Percentiles rank a stretch among this genome's conserved stretches.
These are phyloP conservation scores for Boechera retrofracta DNA, from an alignment of 345 rosid species.

Conservation along the genomic window DNA sequence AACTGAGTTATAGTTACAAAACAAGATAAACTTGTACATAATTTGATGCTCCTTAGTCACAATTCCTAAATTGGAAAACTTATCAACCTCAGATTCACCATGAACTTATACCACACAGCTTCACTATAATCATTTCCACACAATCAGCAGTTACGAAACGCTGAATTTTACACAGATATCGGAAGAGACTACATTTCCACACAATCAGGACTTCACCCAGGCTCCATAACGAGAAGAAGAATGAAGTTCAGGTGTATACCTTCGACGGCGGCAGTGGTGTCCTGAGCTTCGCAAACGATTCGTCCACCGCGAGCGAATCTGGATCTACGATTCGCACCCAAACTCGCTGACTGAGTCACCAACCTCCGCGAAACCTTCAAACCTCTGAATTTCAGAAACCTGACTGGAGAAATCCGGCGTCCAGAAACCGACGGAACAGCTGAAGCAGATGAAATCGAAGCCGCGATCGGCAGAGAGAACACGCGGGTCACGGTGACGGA, in stretches of 20 bases:
- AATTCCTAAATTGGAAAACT: background rate
- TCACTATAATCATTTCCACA: conserved; percentile 1
- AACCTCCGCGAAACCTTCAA: conserved; percentile 36
- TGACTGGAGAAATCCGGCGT: conserved; percentile 31
- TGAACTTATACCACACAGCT: background rate
- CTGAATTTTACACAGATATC: background rate
- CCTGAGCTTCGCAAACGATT: conserved; percentile 43
- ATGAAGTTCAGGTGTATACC: conserved; percentile 20
- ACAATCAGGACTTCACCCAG: background rate
- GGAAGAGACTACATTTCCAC: background rate
- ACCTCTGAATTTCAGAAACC: conserved; percentile 34
- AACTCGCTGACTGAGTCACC: conserved; percentile 33
- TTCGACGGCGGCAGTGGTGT: conserved; percentile 44
- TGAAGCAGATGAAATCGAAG: conserved; percentile 36
- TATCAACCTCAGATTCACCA: background rate
- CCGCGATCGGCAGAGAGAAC: conserved; percentile 29
- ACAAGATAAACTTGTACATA: background rate
- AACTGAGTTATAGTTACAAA: background rate
- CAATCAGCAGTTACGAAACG: background rate
- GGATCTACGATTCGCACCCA: conserved; percentile 7
- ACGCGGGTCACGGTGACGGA: conserved; percentile 46
- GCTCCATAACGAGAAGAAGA: background rate
- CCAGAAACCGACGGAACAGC: conserved; percentile 21
- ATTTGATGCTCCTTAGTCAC: background rate
- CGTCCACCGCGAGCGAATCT: conserved; percentile 23